Evolutionary conservation across 352 stramenopile genomes (phyloP).

Genomic region (Phytophthora sp.): DNA sequence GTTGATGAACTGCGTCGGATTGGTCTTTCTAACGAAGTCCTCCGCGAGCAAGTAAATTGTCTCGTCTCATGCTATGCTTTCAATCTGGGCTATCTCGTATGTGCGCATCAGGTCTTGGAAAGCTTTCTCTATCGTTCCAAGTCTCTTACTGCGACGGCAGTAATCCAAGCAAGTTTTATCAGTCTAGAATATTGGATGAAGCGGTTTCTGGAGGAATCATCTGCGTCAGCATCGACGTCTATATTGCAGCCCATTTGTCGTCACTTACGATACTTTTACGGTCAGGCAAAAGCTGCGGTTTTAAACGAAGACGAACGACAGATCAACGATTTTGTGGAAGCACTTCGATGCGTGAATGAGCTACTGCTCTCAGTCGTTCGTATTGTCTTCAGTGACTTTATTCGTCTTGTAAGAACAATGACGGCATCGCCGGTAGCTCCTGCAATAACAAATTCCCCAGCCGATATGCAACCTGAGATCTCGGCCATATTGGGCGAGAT

Average conservation of each 20-base stretch:
- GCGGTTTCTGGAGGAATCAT: conserved; percentile 20
- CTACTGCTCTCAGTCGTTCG: conserved; percentile 33
- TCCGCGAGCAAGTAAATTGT: conserved; percentile 13
- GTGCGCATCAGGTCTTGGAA: conserved; percentile 23
- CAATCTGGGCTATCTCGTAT: conserved; percentile 24
- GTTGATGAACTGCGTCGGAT: conserved; percentile 14
- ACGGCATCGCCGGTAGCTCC: background rate
- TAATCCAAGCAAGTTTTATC: conserved; percentile 4
- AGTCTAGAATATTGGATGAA: conserved; percentile 16
- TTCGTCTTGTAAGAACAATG: conserved; percentile 6
- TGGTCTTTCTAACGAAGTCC: conserved; percentile 9
- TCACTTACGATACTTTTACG: conserved; percentile 12
- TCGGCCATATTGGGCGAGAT: conserved; percentile 10
- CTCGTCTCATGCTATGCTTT: conserved; percentile 34
- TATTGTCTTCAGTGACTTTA: conserved; percentile 28
- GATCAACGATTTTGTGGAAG: conserved; percentile 19
- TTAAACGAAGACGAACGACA: conserved; percentile 20
- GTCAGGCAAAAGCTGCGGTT: background rate
- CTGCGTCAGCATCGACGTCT: conserved; percentile 11
- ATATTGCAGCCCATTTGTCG: conserved; percentile 13
- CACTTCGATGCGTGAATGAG: conserved; percentile 27
- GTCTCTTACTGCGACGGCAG: background rate
- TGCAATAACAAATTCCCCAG: background rate
- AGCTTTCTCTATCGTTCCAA: conserved; percentile 1
- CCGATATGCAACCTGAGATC: background rate